Base-by-base conservation (phyloP, 2,329 filamentous ascomycete genomes). In the Paraphoma sp. region DNA sequence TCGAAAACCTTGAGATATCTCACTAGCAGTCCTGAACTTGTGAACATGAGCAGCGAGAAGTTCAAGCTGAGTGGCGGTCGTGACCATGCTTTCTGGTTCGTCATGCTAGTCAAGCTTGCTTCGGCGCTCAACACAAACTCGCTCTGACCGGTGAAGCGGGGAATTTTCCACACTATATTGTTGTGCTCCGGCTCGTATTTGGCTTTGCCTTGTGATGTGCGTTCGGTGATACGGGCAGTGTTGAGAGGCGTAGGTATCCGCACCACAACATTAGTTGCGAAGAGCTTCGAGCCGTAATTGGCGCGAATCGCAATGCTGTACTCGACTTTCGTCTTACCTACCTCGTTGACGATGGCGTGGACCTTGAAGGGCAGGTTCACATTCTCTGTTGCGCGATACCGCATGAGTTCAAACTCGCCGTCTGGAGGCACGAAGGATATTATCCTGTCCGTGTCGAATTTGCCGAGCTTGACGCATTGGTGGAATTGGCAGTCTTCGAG, bases 151-250 rank as follows among this genome's bases (percentile, higher is more conserved):
- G 93, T 95, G 79, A 99, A 99, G n/a, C 95, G 87, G 11, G 93
- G 90, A 65, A 99, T 98, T 84, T 97, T 98, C 95, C 95, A 99
- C 11, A 98, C 90, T 63, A 99, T 98, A 72, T 94, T 92, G 82
- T 99, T 99, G 74, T 97, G 93, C 62, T 93, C 91, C 0, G 95
- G 96, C 79, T 99, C 96, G 78, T 99, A 99, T 79, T 97, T 98
- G 55, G 95, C 95, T 76, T 97, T 97, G 57, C 95, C 96, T 78
- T 98, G 93, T 1, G 91, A 95, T 59, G 93, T 96, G 48, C 95
- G 88, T 79, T 97, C 93, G 1, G 89, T 94, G 59, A 96, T 97
- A 73, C 90, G 90, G 45, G 95, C 95, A 1, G 96, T 98, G 81
- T 99, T 99, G 51, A 99, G 86, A 11, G 95, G 95, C 4, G 95